Conservation (phyloP, 2,329 filamentous ascomycete species). For the Phialemoniopsis sp. region DNA sequence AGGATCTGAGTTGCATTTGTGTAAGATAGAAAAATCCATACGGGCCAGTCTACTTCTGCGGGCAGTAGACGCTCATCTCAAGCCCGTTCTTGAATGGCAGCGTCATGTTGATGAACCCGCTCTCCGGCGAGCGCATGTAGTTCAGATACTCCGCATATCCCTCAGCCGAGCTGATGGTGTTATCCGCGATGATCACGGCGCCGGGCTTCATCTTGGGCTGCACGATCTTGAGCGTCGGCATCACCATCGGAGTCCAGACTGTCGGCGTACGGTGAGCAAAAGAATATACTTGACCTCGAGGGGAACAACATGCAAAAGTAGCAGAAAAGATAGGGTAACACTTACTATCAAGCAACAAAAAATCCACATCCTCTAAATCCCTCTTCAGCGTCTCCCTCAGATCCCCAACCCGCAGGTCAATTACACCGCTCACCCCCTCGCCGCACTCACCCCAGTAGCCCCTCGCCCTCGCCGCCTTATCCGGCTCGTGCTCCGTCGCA, state of each 20-base stretch:
- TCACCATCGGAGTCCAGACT: conserved; percentile 21
- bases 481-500: conserved; percentile 54
- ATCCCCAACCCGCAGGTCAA: conserved; percentile 56
- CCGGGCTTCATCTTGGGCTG: conserved; percentile 24
- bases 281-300: background rate
- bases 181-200: conserved; percentile 36
- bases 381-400: conserved; percentile 49
- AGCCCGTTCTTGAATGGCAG: conserved; percentile 14
- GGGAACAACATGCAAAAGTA: background rate
- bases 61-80: conserved; percentile 13
- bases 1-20: too few relatives aligned
- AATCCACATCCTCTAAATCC: conserved; percentile 46
- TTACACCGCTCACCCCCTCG: conserved; percentile 38
- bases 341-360: conserved; percentile 59
- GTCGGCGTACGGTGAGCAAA: background rate
- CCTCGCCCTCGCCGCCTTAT: conserved; percentile 47
- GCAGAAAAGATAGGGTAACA: conserved; percentile 9
- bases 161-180: conserved; percentile 23
- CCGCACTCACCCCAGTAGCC: conserved; percentile 50
- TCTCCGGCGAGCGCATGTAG: conserved; percentile 30
- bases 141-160: conserved; percentile 33
- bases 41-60: too few relatives aligned
- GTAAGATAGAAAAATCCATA: too few relatives aligned
- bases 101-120: conserved; percentile 28
- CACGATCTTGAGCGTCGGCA: conserved; percentile 31